Base-by-base conservation (phyloP, 148 eudicot genomes). In the Rhododendron molle region DNA sequence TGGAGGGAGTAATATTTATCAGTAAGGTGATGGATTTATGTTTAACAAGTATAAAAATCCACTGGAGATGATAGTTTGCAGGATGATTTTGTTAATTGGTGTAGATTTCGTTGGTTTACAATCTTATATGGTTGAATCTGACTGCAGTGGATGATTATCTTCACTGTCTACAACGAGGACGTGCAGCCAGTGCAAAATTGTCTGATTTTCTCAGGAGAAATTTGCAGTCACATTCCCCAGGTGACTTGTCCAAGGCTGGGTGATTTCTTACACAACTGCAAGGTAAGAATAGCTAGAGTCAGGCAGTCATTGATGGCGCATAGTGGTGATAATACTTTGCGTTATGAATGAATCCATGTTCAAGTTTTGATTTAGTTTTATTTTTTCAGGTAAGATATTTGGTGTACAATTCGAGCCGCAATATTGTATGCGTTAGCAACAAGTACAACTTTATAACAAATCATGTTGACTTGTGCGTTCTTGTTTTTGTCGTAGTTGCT, bases 131-230 rank as follows among this genome's bases (percentile, higher is more conserved):
- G 44, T 65, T 23, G 47, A 72, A n/a, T 84, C 8, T 82, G 54
- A 46, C 11, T 26, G 46, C 92, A 96, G 99, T 93, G 65, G 97
- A 94, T 80, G 92, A 96, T 83, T 95, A 96, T 86, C 82, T 92
- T 67, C 89, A 69, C 83, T 95, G 99, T 86, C 82, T 96, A 30
- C 93, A 95, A 78, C 91, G 93, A 81, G 98, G 96, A 62, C 94
- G 91, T 71, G 96, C 99, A 65, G 98, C 94, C 20, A 85, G 93
- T 54, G 88, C 93, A 81, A 92, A 93, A 81, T 83, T 95, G 49
- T 93, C 98, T 2, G 89, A 86, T 65, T 92, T 95, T 87, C 87
- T 95, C 34, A 90, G 93, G 85, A 93, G 86, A 88, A 92, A 86
- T 81, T 82, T 93, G 78, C 91, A 90, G 84, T 83, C 84, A 79